Percentiles rank a stretch among this genome's conserved stretches.
Evolutionary conservation across 2,329 filamentous ascomycete species (phyloP).

Genomic region (Chalara sp.): DNA sequence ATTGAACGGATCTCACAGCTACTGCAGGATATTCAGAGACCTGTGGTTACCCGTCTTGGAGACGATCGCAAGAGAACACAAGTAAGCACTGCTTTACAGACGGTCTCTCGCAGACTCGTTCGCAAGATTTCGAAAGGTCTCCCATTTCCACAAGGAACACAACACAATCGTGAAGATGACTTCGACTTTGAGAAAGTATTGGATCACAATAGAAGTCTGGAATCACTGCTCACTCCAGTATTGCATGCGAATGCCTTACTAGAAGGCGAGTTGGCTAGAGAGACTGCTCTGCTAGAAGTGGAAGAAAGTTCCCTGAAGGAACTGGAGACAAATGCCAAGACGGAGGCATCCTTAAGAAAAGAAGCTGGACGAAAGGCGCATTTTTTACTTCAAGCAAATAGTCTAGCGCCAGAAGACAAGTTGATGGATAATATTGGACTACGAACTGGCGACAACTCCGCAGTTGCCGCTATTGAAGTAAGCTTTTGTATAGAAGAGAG

Average conservation of each 20-base stretch:
- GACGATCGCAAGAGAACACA: conserved; percentile 37
- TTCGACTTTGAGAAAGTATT: conserved; percentile 61
- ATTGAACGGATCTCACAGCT: conserved; percentile 49
- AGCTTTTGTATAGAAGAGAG: background rate
- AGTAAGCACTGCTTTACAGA: conserved; percentile 44
- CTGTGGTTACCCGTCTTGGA: conserved; percentile 51
- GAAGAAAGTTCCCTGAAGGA: conserved; percentile 45
- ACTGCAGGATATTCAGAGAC: conserved; percentile 51
- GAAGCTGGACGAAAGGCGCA: conserved; percentile 30
- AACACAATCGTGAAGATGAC: conserved; percentile 46
- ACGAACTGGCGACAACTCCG: conserved; percentile 1
- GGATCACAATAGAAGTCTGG: conserved; percentile 48
- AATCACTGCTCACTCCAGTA: conserved; percentile 53
- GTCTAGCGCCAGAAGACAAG: conserved; percentile 2
- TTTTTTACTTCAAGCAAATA: conserved; percentile 19
- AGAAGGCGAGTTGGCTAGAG: conserved; percentile 46
- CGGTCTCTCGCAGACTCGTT: conserved; percentile 47
- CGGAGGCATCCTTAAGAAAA: conserved; percentile 44
- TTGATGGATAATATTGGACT: conserved; percentile 15
- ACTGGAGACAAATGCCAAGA: conserved; percentile 50
- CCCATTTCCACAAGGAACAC: conserved; percentile 56
- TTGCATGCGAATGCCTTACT: conserved; percentile 58
- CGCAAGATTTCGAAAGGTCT: conserved; percentile 52
- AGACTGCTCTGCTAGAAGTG: conserved; percentile 47
- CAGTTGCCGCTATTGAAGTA: conserved; percentile 13